Conservation (phyloP, 495 filamentous ascomycete genomes). For the Xylaria acuta region DNA sequence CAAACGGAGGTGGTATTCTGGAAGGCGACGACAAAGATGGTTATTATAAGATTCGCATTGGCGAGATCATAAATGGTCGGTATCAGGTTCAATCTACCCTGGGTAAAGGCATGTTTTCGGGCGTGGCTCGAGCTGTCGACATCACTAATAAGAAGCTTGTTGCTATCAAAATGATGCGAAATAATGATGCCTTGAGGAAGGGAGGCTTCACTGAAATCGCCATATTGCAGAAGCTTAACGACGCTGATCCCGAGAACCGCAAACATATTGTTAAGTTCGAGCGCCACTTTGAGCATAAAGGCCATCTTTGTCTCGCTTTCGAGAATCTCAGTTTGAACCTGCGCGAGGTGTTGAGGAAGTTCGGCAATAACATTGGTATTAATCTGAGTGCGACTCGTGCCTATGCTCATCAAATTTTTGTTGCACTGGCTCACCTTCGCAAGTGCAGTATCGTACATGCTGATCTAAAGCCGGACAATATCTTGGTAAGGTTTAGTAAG, state of each 20-base stretch:
- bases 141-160: conserved; percentile 71
- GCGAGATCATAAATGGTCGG: conserved; percentile 84
- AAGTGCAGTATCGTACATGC: conserved; percentile 94
- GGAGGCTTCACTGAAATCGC: conserved; percentile 94
- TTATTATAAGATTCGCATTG: conserved; percentile 90
- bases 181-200: conserved; percentile 92
- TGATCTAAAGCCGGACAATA: conserved; percentile 97
- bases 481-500: conserved; percentile 61
- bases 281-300: conserved; percentile 89
- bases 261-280: conserved; percentile 91
- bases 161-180: conserved; percentile 93
- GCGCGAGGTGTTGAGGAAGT: conserved; percentile 94
- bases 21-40: conserved; percentile 95
- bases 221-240: conserved; percentile 82
- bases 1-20: conserved; percentile 76
- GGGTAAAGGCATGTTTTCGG: conserved; percentile 96
- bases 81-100: conserved; percentile 87
- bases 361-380: conserved; percentile 90
- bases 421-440: conserved; percentile 81
- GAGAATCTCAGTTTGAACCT: conserved; percentile 94
- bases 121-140: conserved; percentile 91
- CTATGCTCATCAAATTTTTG: conserved; percentile 94
- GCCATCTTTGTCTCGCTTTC: conserved; percentile 94
- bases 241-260: conserved; percentile 86
- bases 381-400: conserved; percentile 83